A percentile compares a stretch with the other conserved stretches of the same genome.
Conservation (phyloP, 768 basidiomycete genomes). For the Kwoniella newhampshirensis region DNA sequence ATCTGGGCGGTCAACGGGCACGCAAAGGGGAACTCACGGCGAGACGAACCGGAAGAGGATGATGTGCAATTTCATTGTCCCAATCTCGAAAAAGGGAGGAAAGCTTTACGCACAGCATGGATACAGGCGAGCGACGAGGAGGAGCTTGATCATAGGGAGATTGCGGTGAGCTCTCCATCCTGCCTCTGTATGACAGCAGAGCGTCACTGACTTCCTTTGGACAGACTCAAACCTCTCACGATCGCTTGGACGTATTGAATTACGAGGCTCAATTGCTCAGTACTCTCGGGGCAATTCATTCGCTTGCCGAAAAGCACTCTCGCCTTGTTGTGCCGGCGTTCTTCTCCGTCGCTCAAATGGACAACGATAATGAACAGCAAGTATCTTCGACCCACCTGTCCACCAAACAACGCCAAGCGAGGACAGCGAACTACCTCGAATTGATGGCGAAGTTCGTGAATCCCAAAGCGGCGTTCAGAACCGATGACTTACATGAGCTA, state of each 20-base stretch:
- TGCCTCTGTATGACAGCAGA: not conserved
- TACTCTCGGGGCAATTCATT: conserved; percentile 66
- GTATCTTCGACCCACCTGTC: conserved; percentile 35
- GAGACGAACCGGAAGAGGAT: conserved; percentile 36
- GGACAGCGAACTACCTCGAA: conserved; percentile 71
- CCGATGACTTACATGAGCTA: conserved; percentile 64
- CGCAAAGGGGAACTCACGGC: not conserved
- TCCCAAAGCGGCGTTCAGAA: conserved; percentile 79
- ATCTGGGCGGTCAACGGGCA: conserved; percentile 25
- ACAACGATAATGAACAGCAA: conserved; percentile 23
- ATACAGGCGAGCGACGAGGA: conserved; percentile 27
- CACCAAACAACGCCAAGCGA: conserved; percentile 41
- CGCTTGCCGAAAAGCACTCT: conserved; percentile 80
- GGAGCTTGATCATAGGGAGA: conserved; percentile 56
- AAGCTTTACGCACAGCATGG: conserved; percentile 22
- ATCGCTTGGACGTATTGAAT: conserved; percentile 68
- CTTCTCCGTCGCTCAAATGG: conserved; percentile 57
- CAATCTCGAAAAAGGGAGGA: conserved; percentile 32
- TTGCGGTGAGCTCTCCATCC: conserved; percentile 55
- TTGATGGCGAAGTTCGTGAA: conserved; percentile 88
- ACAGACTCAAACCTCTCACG: conserved; percentile 54
- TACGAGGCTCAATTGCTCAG: conserved; percentile 80
- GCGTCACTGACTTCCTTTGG: not conserved
- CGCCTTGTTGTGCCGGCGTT: conserved; percentile 85
- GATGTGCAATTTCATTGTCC: conserved; percentile 52